These are phyloP conservation scores for Solanum acaule DNA, from an alignment of 257 asterid genomes.

Conservation along the genomic window DNA sequence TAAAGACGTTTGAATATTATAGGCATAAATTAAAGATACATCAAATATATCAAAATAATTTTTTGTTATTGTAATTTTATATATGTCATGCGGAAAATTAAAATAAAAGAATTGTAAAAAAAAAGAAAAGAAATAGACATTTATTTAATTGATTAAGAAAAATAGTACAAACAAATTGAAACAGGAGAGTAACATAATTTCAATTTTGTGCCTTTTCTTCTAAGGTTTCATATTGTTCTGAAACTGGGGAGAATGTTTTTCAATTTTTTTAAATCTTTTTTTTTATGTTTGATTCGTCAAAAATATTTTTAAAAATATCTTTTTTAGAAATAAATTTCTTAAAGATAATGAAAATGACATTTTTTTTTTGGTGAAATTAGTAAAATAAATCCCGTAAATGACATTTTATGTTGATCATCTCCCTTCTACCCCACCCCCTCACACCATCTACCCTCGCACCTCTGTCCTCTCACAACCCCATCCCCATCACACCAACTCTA, in stretches of 20 bases:
- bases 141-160: neutral
- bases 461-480: neutral
- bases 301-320: neutral
- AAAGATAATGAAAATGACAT: neutral
- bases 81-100: too few relatives aligned
- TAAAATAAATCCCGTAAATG: neutral
- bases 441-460: too few relatives aligned
- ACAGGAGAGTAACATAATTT: neutral
- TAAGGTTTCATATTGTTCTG: neutral
- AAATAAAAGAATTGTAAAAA: too few relatives aligned
- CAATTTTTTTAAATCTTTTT: neutral
- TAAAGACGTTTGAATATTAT: too few relatives aligned
- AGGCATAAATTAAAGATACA: rapidly evolving
- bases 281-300: neutral
- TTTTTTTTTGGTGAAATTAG: neutral
- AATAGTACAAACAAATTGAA: neutral
- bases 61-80: too few relatives aligned
- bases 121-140: rapidly evolving
- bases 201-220: neutral
- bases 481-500: neutral
- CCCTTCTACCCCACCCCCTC: neutral
- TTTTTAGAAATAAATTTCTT: neutral
- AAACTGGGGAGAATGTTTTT: neutral
- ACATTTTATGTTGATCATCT: neutral
- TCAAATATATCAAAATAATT: too few relatives aligned